Base-by-base conservation (phyloP, 139 green algal species). In the Coelastrella sp. region DNA sequence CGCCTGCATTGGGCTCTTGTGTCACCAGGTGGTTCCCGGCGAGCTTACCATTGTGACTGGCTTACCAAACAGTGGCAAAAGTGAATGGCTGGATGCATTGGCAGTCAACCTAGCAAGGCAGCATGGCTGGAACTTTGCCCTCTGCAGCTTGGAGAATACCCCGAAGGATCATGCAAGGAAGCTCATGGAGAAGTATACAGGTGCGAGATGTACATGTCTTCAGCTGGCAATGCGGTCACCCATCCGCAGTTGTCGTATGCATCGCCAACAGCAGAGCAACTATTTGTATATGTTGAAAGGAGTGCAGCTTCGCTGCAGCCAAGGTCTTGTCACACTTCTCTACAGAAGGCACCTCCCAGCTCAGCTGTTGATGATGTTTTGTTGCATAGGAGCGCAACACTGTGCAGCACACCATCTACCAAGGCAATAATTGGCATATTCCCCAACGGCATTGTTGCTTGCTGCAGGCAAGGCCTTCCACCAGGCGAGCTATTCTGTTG, bases 51-150 rank as follows among this genome's bases (percentile, higher is more conserved):
- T 99, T 22, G 96, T 99, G 15, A 99, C 97, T 10, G 97, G 98
- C 14, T 93, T 99, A 78, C 98, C 98, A 81, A 99, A 99, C 95
- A 97, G 92, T n/a, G 98, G 98, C 85, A 99, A 99, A 93, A 96
- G 89, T 79, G 98, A 99, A 91, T 99, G 97, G 96, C 94, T 99
- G n/a, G 98, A 99, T 89, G 97, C 98, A 25, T 94, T 99, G 80
- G 83, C 97, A 60, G 93, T 94, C 83, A 99, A 99, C 93, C 94
- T 99, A 70, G 92, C 95, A 4, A 83, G 95, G 24, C 66, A 92
- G 24, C 89, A 98, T 68, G 95, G 96, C 85, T 99, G 98, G 98
- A 94, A 87, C 72, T 98, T 99, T 89, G 97, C 96, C 6, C 81
- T 99, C 76, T 99, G 96, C 92, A 96, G 92, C 57, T 95, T 99